These are phyloP conservation scores for Penicillium daleae DNA, from an alignment of 495 filamentous ascomycete genomes.

Conservation along the genomic window DNA sequence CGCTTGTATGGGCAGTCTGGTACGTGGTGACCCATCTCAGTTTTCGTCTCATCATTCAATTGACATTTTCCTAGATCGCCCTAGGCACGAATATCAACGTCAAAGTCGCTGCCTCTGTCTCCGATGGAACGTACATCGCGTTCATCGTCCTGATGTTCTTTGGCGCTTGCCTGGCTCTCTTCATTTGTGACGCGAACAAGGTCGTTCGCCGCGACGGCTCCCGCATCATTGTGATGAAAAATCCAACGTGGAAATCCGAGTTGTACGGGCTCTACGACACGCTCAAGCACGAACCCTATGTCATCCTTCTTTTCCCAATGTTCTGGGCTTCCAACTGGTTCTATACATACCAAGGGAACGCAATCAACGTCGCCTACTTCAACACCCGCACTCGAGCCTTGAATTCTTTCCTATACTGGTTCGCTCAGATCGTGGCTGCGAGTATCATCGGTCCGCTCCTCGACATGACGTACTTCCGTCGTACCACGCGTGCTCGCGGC, in stretches of 20 bases:
- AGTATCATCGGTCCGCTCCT: conserved; percentile 44
- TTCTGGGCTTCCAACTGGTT: conserved; percentile 71
- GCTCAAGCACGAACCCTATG: conserved; percentile 63
- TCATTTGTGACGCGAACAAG: not conserved
- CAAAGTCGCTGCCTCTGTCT: not conserved
- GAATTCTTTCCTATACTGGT: conserved; percentile 51
- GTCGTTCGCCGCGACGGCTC: not conserved
- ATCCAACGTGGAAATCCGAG: not conserved
- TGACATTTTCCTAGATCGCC: not conserved
- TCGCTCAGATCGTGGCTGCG: conserved; percentile 51
- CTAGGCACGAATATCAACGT: not conserved
- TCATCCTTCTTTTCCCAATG: conserved; percentile 49
- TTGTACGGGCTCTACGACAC: not conserved
- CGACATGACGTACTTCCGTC: conserved; percentile 37
- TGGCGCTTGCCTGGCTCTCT: not conserved
- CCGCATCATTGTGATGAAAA: not conserved
- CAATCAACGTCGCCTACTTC: conserved; percentile 47
- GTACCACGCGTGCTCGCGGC: conserved; percentile 10
- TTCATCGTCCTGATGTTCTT: conserved; percentile 2
- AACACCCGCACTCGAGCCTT: conserved; percentile 45
- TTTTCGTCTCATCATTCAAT: not conserved
- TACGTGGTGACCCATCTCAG: not conserved
- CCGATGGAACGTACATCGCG: not conserved
- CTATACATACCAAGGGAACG: conserved; percentile 68
- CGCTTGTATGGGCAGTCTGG: not conserved